A percentile compares a stretch with the other conserved stretches of the same genome.
phyloP scores from a whole-genome alignment of 495 filamentous ascomycete genomes.

The Tuber brumale region DNA sequence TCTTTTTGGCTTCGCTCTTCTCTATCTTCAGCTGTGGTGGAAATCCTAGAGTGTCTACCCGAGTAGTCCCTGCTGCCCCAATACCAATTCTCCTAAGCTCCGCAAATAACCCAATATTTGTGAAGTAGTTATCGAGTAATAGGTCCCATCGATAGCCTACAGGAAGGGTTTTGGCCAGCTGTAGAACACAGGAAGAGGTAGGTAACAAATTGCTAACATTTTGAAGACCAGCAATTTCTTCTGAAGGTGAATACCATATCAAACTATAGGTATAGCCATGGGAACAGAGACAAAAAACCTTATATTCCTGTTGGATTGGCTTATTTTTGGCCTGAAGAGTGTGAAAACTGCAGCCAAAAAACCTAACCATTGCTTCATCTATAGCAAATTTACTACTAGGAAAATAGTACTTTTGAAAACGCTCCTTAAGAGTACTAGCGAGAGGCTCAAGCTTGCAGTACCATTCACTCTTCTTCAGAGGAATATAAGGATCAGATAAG shows the following conservation, averaged over 20 bases:
- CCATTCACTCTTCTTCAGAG: neutral
- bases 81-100: no score
- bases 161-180: neutral
- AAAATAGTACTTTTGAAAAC: neutral
- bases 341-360: slow-evolving; percentile 11
- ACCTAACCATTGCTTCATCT: slow-evolving; percentile 18
- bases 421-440: no score
- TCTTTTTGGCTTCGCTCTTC: no score
- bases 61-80: no score
- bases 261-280: neutral
- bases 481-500: neutral
- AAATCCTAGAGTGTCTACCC: no score
- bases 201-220: no score
- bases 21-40: no score
- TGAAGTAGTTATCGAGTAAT: no score
- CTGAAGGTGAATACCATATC: neutral
- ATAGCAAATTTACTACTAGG: slow-evolving; percentile 12
- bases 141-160: no score
- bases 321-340: slow-evolving; percentile 18
- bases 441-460: slow-evolving; percentile 11
- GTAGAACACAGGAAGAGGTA: no score
- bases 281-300: slow-evolving; percentile 12
- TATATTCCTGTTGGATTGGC: slow-evolving; percentile 10
- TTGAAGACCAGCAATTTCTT: no score
- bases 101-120: no score